phyloP scores from a whole-genome alignment of 2,329 filamentous ascomycete species.

The Fusarium multiceps region DNA sequence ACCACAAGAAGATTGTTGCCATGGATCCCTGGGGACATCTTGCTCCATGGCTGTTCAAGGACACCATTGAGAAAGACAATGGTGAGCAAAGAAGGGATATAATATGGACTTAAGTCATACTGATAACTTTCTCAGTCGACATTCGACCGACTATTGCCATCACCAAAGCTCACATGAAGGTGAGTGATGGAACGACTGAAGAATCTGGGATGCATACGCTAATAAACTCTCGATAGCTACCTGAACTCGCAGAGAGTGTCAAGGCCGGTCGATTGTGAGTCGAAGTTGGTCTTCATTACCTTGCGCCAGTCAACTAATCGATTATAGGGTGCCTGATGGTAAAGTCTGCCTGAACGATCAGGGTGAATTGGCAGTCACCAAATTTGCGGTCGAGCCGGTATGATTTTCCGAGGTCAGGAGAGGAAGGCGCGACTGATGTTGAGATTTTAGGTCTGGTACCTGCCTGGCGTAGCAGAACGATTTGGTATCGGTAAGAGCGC shows the following conservation, averaged over 20 bases:
- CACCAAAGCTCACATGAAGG: conserved; percentile 92
- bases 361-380: conserved; percentile 93
- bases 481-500: conserved; percentile 80
- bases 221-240: conserved; percentile 62
- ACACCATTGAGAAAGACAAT: conserved; percentile 80
- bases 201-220: neutral
- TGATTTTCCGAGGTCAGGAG: conserved; percentile 47
- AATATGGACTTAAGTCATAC: neutral
- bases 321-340: conserved; percentile 73
- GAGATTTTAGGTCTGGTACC: conserved; percentile 73
- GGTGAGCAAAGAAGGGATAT: conserved; percentile 52
- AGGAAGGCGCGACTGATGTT: conserved; percentile 1
- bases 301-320: conserved; percentile 24
- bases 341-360: conserved; percentile 88
- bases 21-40: conserved; percentile 97
- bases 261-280: conserved; percentile 75
- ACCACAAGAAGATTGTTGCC: conserved; percentile 93
- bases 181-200: conserved; percentile 33
- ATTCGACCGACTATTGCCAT: conserved; percentile 92
- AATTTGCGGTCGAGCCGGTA: conserved; percentile 95
- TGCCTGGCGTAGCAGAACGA: conserved; percentile 87
- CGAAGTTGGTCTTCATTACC: too few relatives aligned
- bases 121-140: conserved; percentile 65
- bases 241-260: conserved; percentile 92
- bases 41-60: conserved; percentile 83